Base-by-base conservation (phyloP, 345 rosid genomes). In the Physaria fendleri region DNA sequence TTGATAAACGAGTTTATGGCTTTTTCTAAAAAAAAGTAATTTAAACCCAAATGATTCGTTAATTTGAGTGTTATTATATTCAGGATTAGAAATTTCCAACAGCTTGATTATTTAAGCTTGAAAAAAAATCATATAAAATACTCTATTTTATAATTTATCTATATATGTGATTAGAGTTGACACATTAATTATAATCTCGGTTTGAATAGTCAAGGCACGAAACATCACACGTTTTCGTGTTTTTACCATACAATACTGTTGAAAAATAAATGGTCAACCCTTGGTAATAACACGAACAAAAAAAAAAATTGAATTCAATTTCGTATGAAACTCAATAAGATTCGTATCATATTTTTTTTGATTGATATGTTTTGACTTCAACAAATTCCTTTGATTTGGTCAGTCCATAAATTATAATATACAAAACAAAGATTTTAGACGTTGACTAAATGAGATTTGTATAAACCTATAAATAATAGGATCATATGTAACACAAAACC, bases 251-350 rank as follows among this genome's bases (percentile, higher is more conserved):
- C 10, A 23, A 34, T n/a, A n/a, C n/a, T n/a, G n/a, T n/a, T n/a
- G n/a, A n/a, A 34, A 43, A 45, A 11, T 2, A 48, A 37, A 27
- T 28, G 40, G 32, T 30, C 28, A 28, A 50, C 30, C 1, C 14
- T 62, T 62, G n/a, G n/a, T n/a, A n/a, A n/a, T 30, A 50, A 13
- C 33, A 20, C 30, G 16, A 22, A 28, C 9, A 8, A 16, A 33
- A 45, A 28, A 16, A 8, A 16, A 33, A 45, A 4, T 12, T 35
- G 27, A 61, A 25, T 35, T 38, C 49, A 28, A 38, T 50, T 39
- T 30, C 57, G 66, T 61, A 49, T 13, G 39, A 37, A 24, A 60
- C 45, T 60, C 18, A 46, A 16, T 2, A 5, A 60, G 37, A 20
- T 49, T 46, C 1, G 11, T 46, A 44, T n/a, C n/a, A n/a, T n/a